Percentiles rank a stretch among this genome's conserved stretches.
Evolutionary conservation across 441 rosid species (phyloP).

Genomic region (Gossypium schwendimanii): DNA sequence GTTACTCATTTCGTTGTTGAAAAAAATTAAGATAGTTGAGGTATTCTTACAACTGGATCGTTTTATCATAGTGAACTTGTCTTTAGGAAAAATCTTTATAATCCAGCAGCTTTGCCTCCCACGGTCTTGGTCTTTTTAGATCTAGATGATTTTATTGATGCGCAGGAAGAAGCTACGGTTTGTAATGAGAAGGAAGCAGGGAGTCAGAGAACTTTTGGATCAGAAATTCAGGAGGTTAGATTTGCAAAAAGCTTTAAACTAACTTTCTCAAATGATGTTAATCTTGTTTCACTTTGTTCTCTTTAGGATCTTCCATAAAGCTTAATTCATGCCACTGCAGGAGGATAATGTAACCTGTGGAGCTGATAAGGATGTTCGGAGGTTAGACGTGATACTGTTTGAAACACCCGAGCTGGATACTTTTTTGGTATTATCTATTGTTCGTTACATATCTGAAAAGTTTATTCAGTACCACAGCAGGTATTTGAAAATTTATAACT

Average conservation of each 20-base stretch:
- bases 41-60: background rate
- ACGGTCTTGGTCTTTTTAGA: background rate
- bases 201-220: constrained; percentile 9
- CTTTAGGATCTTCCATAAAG: background rate
- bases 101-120: background rate
- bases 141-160: constrained; percentile 9
- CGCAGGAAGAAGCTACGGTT: constrained; percentile 24
- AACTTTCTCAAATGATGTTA: constrained; percentile 1
- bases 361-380: constrained; percentile 25
- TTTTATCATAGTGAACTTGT: background rate
- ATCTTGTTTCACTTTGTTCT: constrained; percentile 7
- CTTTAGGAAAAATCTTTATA: background rate
- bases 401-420: constrained; percentile 59
- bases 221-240: constrained; percentile 25
- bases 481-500: constrained; percentile 5
- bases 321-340: constrained; percentile 33
- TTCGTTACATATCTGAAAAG: background rate
- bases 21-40: background rate
- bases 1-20: background rate
- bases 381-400: constrained; percentile 32
- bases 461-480: background rate
- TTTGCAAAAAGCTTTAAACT: constrained; percentile 12
- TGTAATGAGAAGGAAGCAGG: constrained; percentile 18
- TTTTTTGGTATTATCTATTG: constrained; percentile 39
- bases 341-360: constrained; percentile 21